Conservation (phyloP, 306 rosid genomes). For the Cajanus cajan region DNA sequence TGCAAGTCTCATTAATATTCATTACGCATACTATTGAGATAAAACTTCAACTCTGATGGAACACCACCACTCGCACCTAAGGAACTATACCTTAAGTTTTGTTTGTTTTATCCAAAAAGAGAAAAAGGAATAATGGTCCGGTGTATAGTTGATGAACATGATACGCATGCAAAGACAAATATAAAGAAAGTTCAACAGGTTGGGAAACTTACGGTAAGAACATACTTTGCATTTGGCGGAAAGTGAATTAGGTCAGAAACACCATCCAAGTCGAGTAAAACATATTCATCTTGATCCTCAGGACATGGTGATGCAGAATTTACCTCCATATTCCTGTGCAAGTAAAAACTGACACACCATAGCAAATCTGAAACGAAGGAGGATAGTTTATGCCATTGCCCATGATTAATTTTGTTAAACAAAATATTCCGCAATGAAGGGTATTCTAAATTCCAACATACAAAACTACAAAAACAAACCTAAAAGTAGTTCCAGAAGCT, state of each 20-base stretch:
- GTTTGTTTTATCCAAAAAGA: no score
- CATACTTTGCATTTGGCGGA: constrained; percentile 73
- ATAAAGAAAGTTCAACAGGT: neutral
- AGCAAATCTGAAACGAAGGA: neutral
- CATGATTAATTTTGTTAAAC: neutral
- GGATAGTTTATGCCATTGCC: neutral
- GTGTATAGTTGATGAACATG: neutral
- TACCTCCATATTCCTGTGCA: constrained; percentile 51
- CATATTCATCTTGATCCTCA: constrained; percentile 63
- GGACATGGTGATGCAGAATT: constrained; percentile 20
- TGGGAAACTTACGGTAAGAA: constrained; percentile 53
- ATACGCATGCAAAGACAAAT: neutral
- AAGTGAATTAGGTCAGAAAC: constrained; percentile 51
- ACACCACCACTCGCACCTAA: no score
- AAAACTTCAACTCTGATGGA: no score
- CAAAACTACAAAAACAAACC: neutral
- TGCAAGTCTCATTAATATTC: no score
- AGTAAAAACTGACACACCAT: neutral
- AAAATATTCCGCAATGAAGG: neutral
- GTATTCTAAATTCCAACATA: neutral
- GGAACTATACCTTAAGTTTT: no score
- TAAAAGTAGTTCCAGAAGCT: neutral
- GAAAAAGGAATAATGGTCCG: neutral
- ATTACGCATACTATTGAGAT: no score
- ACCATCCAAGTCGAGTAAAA: constrained; percentile 65